Evolutionary conservation across 23 red algal genomes (phyloP).

Genomic region (Pyropia haitanensis): DNA sequence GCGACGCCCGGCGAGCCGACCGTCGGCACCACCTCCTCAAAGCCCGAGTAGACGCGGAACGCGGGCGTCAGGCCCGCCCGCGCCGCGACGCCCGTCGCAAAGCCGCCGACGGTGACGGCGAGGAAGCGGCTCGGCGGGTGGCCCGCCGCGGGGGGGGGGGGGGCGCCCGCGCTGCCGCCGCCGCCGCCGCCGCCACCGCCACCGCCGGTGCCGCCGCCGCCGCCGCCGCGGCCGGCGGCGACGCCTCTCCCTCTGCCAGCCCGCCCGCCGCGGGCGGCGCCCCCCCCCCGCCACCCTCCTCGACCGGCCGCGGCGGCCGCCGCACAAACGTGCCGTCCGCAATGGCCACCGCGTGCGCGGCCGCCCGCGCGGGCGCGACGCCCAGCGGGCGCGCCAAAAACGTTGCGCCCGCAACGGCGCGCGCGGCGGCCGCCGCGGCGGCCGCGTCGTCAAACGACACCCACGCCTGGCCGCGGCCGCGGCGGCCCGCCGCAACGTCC

Average conservation of each 20-base stretch:
- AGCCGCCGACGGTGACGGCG: background rate
- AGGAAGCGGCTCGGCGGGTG: background rate
- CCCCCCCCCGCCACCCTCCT: background rate
- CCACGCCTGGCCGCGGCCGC: conserved; percentile 75
- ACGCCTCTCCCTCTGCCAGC: background rate
- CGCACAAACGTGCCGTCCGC: conserved; percentile 1
- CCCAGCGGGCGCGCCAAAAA: conserved; percentile 56
- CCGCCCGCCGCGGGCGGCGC: background rate
- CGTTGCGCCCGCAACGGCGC: conserved; percentile 10
- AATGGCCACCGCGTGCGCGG: conserved; percentile 25
- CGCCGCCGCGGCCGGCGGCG: background rate
- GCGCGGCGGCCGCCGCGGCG: conserved; percentile 50
- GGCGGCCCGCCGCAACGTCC: conserved; percentile 23
- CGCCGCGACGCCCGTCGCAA: background rate
- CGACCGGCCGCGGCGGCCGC: conserved; percentile 4
- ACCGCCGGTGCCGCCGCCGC: too few relatives aligned
- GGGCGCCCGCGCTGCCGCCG: background rate
- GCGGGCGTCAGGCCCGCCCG: conserved; percentile 21
- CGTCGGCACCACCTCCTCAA: conserved; percentile 45
- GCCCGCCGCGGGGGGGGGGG: background rate
- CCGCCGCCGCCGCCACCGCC: background rate
- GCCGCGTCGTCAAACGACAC: conserved; percentile 63
- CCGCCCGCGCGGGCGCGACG: conserved; percentile 35
- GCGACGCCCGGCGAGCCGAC: conserved; percentile 44
- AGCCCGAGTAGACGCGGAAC: conserved; percentile 53